phyloP scores from a whole-genome alignment of 2,329 filamentous ascomycete genomes.

The Cytospora leucostoma region DNA sequence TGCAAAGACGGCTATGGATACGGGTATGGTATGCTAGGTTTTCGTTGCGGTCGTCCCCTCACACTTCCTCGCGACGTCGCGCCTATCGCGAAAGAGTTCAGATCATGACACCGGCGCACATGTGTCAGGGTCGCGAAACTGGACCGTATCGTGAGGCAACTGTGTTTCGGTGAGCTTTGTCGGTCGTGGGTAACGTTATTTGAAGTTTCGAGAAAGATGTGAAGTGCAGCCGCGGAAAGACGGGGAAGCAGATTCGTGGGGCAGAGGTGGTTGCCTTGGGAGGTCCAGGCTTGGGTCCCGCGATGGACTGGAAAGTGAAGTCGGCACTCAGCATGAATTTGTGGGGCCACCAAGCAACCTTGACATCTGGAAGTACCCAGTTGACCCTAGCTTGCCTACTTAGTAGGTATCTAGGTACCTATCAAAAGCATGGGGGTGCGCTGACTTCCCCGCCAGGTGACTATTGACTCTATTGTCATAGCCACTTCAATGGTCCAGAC shows the following conservation, averaged over 20 bases:
- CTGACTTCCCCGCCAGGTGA: too few relatives aligned
- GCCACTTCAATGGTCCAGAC: background rate
- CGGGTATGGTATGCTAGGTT: background rate
- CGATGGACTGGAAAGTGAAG: background rate
- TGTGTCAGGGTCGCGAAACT: background rate
- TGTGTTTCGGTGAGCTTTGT: background rate
- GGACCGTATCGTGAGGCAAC: background rate
- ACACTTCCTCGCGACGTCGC: slow-evolving; percentile 21
- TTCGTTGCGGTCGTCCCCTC: slow-evolving; percentile 3
- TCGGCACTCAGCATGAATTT: background rate
- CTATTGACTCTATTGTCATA: too few relatives aligned
- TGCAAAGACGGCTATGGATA: background rate
- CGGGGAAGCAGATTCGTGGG: background rate
- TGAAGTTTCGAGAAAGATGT: background rate
- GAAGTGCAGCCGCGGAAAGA: background rate
- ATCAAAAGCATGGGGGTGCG: too few relatives aligned
- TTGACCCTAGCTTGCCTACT: too few relatives aligned
- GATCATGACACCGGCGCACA: slow-evolving; percentile 22
- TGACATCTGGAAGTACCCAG: too few relatives aligned
- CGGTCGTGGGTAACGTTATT: background rate
- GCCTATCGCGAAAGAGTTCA: slow-evolving; percentile 21
- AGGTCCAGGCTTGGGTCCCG: background rate
- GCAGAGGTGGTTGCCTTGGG: background rate
- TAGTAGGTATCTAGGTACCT: too few relatives aligned
- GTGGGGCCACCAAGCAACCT: too few relatives aligned